Percentiles rank a stretch among this genome's conserved stretches.
These are phyloP conservation scores for Thelonectria blattea DNA, from an alignment of 2,329 filamentous ascomycete genomes.

Conservation along the genomic window DNA sequence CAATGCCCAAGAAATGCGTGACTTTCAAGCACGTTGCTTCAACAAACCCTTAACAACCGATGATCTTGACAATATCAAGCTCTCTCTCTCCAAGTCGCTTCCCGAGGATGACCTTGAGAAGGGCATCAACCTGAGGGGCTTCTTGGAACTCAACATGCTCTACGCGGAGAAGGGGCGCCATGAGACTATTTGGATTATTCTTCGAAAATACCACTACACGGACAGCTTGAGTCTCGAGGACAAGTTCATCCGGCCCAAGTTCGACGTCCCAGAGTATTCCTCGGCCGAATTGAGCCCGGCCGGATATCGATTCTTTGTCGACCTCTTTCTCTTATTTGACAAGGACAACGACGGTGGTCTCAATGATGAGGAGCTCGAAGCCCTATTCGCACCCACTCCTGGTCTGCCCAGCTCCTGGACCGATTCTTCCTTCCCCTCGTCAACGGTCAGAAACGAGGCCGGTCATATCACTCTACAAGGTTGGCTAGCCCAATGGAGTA, in stretches of 20 bases:
- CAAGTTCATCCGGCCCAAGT: slow-evolving; percentile 88
- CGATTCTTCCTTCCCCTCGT: slow-evolving; percentile 88
- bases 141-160: slow-evolving; percentile 90
- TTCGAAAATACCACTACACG: slow-evolving; percentile 94
- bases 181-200: slow-evolving; percentile 97
- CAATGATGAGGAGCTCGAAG: slow-evolving; percentile 82
- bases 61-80: slow-evolving; percentile 90
- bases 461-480: slow-evolving; percentile 95
- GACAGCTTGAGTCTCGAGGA: slow-evolving; percentile 93
- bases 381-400: slow-evolving; percentile 91
- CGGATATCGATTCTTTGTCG: slow-evolving; percentile 97
- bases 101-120: slow-evolving; percentile 66
- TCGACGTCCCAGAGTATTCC: slow-evolving; percentile 90
- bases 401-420: slow-evolving; percentile 87
- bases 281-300: slow-evolving; percentile 93
- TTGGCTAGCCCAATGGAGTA: slow-evolving; percentile 99
- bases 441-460: slow-evolving; percentile 92
- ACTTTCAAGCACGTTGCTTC: slow-evolving; percentile 92
- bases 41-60: slow-evolving; percentile 81
- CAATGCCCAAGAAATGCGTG: slow-evolving; percentile 87
- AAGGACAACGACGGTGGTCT: slow-evolving; percentile 97
- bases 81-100: slow-evolving; percentile 75
- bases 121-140: slow-evolving; percentile 83
- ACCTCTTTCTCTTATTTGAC: slow-evolving; percentile 92
- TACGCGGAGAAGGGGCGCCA: slow-evolving; percentile 98